Evolutionary conservation across 768 basidiomycete species (phyloP).

Genomic region (Favolaschia claudopus): DNA sequence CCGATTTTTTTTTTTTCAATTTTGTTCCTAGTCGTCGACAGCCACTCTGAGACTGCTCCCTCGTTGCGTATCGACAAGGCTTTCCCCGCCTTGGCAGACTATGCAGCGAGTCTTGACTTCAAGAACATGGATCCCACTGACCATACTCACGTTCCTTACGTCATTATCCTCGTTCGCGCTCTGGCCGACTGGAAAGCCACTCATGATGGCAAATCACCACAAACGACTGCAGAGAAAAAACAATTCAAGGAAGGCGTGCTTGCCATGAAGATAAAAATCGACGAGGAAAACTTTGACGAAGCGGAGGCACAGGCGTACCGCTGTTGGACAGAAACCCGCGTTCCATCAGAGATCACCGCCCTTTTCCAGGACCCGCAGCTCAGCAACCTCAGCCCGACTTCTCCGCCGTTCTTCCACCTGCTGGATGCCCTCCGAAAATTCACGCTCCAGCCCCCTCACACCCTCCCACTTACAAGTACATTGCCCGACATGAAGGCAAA

Average conservation of each 20-base stretch:
- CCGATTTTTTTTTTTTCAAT: background rate
- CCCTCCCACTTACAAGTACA: conserved; percentile 84
- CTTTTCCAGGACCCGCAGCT: conserved; percentile 73
- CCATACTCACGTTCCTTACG: conserved; percentile 90
- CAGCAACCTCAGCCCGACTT: conserved; percentile 45
- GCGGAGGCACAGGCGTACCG: conserved; percentile 89
- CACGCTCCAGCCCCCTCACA: conserved; percentile 59
- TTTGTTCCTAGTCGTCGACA: conserved; percentile 75
- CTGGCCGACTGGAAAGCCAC: conserved; percentile 83
- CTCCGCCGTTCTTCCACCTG: conserved; percentile 80
- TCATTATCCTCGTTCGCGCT: conserved; percentile 85
- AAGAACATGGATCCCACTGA: conserved; percentile 85
- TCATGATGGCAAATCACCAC: conserved; percentile 73
- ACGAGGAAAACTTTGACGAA: conserved; percentile 99
- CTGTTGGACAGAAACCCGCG: conserved; percentile 65
- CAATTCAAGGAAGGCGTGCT: conserved; percentile 76
- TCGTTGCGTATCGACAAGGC: conserved; percentile 89
- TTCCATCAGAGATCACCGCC: conserved; percentile 71
- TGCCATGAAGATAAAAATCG: conserved; percentile 72
- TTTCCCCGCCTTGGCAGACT: conserved; percentile 81
- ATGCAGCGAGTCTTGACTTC: conserved; percentile 76
- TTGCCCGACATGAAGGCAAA: conserved; percentile 97
- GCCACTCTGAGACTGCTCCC: conserved; percentile 77
- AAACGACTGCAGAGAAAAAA: conserved; percentile 69
- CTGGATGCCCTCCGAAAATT: conserved; percentile 77